Base-by-base conservation (phyloP, 257 asterid species). In the Scutellaria barbata region DNA sequence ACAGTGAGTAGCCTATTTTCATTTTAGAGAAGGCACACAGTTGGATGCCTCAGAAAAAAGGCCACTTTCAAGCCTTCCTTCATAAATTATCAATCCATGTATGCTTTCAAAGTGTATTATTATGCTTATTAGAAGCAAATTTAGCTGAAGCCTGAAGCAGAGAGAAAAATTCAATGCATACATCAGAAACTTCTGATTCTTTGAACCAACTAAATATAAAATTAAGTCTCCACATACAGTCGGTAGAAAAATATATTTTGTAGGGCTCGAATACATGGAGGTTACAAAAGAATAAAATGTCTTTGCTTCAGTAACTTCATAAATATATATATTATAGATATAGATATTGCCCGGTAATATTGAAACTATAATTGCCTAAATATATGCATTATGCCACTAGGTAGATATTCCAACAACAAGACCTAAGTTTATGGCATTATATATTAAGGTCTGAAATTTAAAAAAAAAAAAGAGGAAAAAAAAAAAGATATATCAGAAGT, bases 391-490 rank as follows among this genome's bases (percentile, higher is more conserved):
- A 18, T 20, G 53, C 37, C 2, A 53, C 63, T 35, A 30, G 41
- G 18, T 62, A 47, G 66, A 20, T 69, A 55, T 62, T 63, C 45
- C 48, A 63, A 22, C 66, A 30, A 33, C 56, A 68, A 30, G 12
- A 62, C 61, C 56, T 17, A 68, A 54, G 46, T 56, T 40, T 68
- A 67, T 14, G 56, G 73, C 47, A 67, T 35, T 50, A 65, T 62
- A 40, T 41, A 69, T 45, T 62, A 41, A 63, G 48, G 41, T 57
- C 59, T 55, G 53, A 48, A 7, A 22, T 47, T 39, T n/a, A n/a
- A n/a, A 63, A 66, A 46, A 48, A 66, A 22, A 74, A 46, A 16
- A 0, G 37, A 47, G 33, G 66, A 22, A 22, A 37, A 25, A 42
- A 68, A 9, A 5, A 55, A 40, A 48, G 45, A 41, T 37, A 42